Conservation (phyloP, 116 monocot genomes). For the Phalaenopsis hybrid region DNA sequence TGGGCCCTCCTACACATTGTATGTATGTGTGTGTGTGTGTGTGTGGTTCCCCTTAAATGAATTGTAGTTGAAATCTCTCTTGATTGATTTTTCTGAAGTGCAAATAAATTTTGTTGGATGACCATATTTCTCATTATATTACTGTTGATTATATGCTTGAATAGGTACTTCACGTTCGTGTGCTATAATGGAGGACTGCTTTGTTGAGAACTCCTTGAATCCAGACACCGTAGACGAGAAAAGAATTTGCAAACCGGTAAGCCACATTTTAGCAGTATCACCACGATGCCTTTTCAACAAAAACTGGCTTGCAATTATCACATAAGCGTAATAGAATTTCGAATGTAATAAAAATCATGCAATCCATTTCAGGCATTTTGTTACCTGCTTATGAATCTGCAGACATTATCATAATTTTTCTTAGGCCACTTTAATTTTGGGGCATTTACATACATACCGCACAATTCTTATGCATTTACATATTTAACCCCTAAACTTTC, state of each 20-base stretch:
- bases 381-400: neutral
- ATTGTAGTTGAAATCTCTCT: too few species aligned
- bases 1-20: too few species aligned
- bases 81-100: too few species aligned
- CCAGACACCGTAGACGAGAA: neutral
- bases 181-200: neutral
- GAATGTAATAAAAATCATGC: neutral
- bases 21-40: too few species aligned
- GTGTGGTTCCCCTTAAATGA: too few species aligned
- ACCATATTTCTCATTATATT: neutral
- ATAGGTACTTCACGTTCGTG: neutral
- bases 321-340: neutral
- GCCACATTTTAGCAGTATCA: neutral
- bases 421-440: neutral
- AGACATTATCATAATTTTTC: neutral
- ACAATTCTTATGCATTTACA: neutral
- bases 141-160: slow-evolving; percentile 1
- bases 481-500: neutral
- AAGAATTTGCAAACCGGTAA: neutral
- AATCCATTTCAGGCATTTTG: neutral
- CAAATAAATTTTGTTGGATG: neutral
- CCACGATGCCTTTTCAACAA: neutral
- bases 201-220: neutral
- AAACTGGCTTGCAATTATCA: neutral
- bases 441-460: neutral